These are phyloP conservation scores for Nevesoporus exiguus DNA, from an alignment of 768 basidiomycete species.

Conservation along the genomic window DNA sequence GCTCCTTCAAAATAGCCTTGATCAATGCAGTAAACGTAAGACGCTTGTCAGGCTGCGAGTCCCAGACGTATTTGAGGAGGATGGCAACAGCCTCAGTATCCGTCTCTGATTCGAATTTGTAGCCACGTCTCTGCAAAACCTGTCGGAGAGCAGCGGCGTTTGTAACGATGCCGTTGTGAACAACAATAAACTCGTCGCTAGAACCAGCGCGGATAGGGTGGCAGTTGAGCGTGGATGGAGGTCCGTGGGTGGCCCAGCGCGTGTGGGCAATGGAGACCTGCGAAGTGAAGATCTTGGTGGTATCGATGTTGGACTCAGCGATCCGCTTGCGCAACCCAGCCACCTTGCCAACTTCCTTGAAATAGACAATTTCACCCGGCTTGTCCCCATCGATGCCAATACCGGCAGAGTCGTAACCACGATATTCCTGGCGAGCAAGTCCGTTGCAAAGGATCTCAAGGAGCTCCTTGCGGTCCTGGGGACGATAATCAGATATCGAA, in stretches of 20 bases:
- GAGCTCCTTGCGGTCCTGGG: slow-evolving; percentile 82
- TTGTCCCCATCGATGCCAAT: slow-evolving; percentile 90
- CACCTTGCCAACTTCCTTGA: slow-evolving; percentile 99
- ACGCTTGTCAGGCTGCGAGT: slow-evolving; percentile 83
- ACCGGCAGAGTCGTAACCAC: slow-evolving; percentile 96
- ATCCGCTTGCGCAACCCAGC: slow-evolving; percentile 89
- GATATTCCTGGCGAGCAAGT: slow-evolving; percentile 93
- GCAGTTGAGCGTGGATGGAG: slow-evolving; percentile 84
- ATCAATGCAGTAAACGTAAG: slow-evolving; percentile 86
- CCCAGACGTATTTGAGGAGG: slow-evolving; percentile 94
- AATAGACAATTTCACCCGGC: slow-evolving; percentile 69
- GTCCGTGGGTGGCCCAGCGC: slow-evolving; percentile 98
- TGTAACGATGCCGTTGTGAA: slow-evolving; percentile 99
- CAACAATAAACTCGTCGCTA: slow-evolving; percentile 80
- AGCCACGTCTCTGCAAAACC: slow-evolving; percentile 94
- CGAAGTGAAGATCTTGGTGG: slow-evolving; percentile 70
- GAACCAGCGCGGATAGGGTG: slow-evolving; percentile 90
- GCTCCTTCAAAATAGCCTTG: slow-evolving; percentile 95
- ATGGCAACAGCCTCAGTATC: slow-evolving; percentile 98
- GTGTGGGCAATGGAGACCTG: slow-evolving; percentile 99
- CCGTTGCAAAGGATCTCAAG: slow-evolving; percentile 89
- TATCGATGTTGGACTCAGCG: slow-evolving; percentile 63
- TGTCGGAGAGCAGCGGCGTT: slow-evolving; percentile 85
- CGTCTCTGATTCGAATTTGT: slow-evolving; percentile 90
- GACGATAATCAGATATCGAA: slow-evolving; percentile 11